Percentiles rank a stretch among this genome's conserved stretches.
These are phyloP conservation scores for Cicer arietinum DNA, from an alignment of 306 rosid species.

Conservation along the genomic window DNA sequence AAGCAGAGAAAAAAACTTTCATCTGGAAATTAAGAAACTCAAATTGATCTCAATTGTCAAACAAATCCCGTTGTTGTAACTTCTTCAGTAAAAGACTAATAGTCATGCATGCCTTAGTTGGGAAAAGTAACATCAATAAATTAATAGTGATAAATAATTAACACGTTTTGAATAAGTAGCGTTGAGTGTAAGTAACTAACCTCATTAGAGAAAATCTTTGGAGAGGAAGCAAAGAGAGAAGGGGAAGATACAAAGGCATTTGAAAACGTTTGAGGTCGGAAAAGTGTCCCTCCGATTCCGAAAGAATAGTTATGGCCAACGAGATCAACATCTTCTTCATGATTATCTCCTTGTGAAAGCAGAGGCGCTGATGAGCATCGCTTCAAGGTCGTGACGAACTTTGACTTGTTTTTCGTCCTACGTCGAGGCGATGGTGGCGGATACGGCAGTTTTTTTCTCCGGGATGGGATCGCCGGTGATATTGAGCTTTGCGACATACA, in stretches of 20 bases:
- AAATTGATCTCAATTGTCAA: not conserved
- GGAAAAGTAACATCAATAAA: no score
- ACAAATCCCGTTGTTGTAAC: not conserved
- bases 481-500: slow-evolving; percentile 57
- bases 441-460: slow-evolving; percentile 51
- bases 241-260: slow-evolving; percentile 63
- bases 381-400: slow-evolving; percentile 49
- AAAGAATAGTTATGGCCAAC: not conserved
- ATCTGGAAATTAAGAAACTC: not conserved
- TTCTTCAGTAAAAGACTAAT: not conserved
- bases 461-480: slow-evolving; percentile 38
- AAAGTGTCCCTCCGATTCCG: slow-evolving; percentile 21
- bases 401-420: slow-evolving; percentile 43
- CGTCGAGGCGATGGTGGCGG: slow-evolving; percentile 55
- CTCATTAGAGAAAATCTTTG: slow-evolving; percentile 39
- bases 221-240: slow-evolving; percentile 57
- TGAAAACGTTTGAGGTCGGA: slow-evolving; percentile 56
- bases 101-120: not conserved
- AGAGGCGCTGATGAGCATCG: slow-evolving; percentile 72
- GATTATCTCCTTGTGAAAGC: slow-evolving; percentile 19
- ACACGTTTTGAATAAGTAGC: not conserved
- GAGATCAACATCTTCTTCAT: not conserved
- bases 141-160: no score
- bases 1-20: no score
- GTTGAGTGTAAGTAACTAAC: slow-evolving; percentile 31